phyloP scores from a whole-genome alignment of 1,139 yeast species.

The Lodderomyces oxycetoniae region DNA sequence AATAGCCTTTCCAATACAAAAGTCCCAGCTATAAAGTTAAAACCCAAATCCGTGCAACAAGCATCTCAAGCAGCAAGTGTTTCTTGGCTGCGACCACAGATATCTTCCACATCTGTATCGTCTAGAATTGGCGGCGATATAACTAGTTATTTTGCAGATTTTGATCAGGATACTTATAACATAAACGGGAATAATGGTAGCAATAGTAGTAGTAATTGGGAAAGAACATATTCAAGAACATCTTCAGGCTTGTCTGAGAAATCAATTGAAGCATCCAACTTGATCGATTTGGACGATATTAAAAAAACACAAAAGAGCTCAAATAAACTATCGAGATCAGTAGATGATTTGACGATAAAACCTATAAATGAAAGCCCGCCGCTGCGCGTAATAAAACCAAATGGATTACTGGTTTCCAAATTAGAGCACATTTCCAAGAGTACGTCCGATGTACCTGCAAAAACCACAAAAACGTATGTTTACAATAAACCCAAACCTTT shows the following conservation, averaged over 20 bases:
- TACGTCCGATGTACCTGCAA: conserved; percentile 9
- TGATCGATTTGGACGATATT: conserved; percentile 35
- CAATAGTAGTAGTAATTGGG: conserved; percentile 22
- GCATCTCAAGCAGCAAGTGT: conserved; percentile 46
- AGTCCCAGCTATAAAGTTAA: conserved; percentile 7
- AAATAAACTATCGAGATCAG: conserved; percentile 10
- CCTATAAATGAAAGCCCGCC: conserved; percentile 13
- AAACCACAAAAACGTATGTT: conserved; percentile 24
- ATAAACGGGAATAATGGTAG: too few species aligned
- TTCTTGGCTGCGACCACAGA: conserved; percentile 34
- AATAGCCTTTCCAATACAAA: conserved; percentile 4
- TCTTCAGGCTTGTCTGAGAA: conserved; percentile 14
- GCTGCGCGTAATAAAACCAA: neutral
- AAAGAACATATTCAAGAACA: conserved; percentile 19
- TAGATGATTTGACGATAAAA: conserved; percentile 20
- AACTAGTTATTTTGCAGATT: conserved; percentile 32
- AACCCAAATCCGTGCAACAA: conserved; percentile 14
- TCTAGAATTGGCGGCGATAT: conserved; percentile 3
- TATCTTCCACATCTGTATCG: conserved; percentile 4
- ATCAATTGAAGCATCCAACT: conserved; percentile 17
- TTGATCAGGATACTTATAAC: conserved; percentile 35
- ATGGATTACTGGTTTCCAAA: conserved; percentile 2
- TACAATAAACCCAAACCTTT: conserved; percentile 42
- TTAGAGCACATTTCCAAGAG: conserved; percentile 11
- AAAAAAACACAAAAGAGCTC: neutral